Evolutionary conservation across 2,329 filamentous ascomycete genomes (phyloP).

Genomic region (Trichoderma lentiforme): DNA sequence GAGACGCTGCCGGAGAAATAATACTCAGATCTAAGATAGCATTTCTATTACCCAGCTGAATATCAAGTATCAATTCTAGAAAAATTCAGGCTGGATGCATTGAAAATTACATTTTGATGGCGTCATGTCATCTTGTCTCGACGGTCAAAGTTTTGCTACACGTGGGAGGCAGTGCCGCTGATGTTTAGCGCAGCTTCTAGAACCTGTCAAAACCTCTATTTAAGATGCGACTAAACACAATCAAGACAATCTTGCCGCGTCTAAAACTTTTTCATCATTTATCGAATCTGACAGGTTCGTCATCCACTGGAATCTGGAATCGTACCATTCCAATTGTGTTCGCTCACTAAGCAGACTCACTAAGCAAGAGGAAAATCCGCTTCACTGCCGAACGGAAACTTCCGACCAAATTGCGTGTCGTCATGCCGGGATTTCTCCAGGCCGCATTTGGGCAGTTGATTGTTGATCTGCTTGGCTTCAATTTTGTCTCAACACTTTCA

Average conservation of each 20-base stretch:
- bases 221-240: background rate
- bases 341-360: background rate
- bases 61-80: background rate
- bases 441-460: background rate
- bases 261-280: background rate
- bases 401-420: background rate
- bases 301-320: background rate
- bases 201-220: background rate
- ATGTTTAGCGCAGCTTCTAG: background rate
- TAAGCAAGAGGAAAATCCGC: background rate
- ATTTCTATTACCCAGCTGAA: background rate
- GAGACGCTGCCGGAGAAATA: conserved; percentile 60
- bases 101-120: background rate
- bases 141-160: background rate
- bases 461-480: background rate
- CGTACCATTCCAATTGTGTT: background rate
- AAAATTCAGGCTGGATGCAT: background rate
- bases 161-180: background rate
- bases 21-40: background rate
- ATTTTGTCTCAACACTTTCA: background rate
- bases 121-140: background rate
- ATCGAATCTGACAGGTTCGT: background rate
- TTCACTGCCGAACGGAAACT: background rate
- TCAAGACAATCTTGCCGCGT: background rate
- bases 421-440: background rate